These are phyloP conservation scores for Kalmusia sp. DNA, from an alignment of 2,329 filamentous ascomycete genomes.

Conservation along the genomic window DNA sequence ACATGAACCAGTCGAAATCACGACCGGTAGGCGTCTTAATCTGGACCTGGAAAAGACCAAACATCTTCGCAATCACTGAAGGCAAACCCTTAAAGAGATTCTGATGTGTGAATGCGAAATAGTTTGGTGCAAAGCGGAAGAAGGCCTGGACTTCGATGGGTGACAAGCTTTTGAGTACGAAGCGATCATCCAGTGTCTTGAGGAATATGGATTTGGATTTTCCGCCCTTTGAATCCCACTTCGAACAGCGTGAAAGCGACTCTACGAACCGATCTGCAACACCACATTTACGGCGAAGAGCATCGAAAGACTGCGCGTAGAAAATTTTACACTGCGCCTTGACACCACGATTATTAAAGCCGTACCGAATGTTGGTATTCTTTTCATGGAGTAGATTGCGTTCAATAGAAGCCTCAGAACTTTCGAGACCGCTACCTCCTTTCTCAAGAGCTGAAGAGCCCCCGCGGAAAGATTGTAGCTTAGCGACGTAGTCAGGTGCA, in stretches of 20 bases:
- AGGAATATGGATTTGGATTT: conserved; percentile 98
- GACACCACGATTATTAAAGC: conserved; percentile 91
- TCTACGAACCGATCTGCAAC: conserved; percentile 94
- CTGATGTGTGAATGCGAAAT: conserved; percentile 97
- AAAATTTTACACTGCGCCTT: conserved; percentile 98
- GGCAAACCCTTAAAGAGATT: conserved; percentile 91
- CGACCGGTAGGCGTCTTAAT: conserved; percentile 96
- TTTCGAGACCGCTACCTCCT: conserved; percentile 28
- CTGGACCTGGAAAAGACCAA: conserved; percentile 95
- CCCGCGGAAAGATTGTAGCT: conserved; percentile 71
- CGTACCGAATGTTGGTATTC: conserved; percentile 93
- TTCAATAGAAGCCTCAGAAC: conserved; percentile 76
- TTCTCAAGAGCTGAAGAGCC: conserved; percentile 28
- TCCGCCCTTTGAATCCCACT: conserved; percentile 97
- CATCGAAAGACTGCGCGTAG: conserved; percentile 97
- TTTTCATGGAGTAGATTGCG: conserved; percentile 83
- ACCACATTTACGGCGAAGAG: conserved; percentile 88
- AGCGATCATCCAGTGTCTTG: conserved; percentile 92
- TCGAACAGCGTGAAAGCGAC: conserved; percentile 90
- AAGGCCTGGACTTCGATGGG: conserved; percentile 93
- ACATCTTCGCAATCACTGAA: conserved; percentile 98
- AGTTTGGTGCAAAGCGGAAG: conserved; percentile 92
- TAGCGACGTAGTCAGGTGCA: conserved; percentile 84
- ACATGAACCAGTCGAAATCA: conserved; percentile 91
- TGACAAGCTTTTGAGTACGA: conserved; percentile 90